Evolutionary conservation across 495 filamentous ascomycete species (phyloP).

Genomic region (Lindgomyces ingoldianus): DNA sequence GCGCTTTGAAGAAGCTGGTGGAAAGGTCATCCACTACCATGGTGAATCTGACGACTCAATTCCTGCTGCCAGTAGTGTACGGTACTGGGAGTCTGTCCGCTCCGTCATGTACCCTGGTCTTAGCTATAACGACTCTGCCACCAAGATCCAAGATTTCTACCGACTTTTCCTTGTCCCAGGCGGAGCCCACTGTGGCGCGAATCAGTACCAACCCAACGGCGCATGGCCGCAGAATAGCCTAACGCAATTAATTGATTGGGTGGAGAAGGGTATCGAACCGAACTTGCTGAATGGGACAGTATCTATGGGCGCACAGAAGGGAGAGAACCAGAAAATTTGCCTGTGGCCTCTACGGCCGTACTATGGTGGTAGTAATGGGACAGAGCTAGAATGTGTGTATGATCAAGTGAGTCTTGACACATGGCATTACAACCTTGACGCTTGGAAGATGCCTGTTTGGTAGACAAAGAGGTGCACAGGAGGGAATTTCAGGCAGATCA

Average conservation of each 20-base stretch:
- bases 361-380: conserved; percentile 45
- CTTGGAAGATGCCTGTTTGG: conserved; percentile 2
- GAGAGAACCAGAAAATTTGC: conserved; percentile 51
- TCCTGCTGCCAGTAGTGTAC: conserved; percentile 51
- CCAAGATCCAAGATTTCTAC: conserved; percentile 53
- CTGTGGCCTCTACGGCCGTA: conserved; percentile 52
- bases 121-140: conserved; percentile 43
- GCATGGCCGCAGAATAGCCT: conserved; percentile 52
- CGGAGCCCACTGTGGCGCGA: conserved; percentile 53
- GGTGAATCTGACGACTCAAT: conserved; percentile 55
- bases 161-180: conserved; percentile 56
- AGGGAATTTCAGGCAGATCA: no score
- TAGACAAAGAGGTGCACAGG: no score
- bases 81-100: conserved; percentile 55
- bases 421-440: conserved; percentile 3
- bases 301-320: conserved; percentile 39
- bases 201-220: conserved; percentile 47
- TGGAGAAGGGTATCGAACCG: conserved; percentile 51
- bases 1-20: conserved; percentile 49
- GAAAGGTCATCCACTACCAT: conserved; percentile 56
- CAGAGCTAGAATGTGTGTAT: conserved; percentile 48
- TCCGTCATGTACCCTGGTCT: conserved; percentile 52
- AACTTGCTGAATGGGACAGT: conserved; percentile 48
- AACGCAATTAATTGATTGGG: conserved; percentile 54
- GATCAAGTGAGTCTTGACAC: conserved; percentile 39